Conservation (phyloP, 2,329 filamentous ascomycete species). For the Lojkania enalia region DNA sequence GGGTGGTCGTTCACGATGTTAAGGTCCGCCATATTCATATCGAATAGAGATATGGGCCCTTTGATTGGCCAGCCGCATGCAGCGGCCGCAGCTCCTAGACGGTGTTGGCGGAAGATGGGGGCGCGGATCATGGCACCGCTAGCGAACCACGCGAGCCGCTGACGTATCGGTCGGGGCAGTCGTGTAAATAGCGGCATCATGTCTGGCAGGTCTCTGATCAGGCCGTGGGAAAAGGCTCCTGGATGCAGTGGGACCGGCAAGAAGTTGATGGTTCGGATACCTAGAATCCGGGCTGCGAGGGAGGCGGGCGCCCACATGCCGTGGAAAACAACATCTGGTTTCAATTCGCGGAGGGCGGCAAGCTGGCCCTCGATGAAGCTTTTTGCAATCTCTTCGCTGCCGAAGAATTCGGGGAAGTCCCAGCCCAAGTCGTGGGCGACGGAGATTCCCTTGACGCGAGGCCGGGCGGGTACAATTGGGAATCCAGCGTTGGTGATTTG, state of each 20-base stretch:
- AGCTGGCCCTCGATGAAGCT: slow-evolving; percentile 38
- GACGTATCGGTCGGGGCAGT: slow-evolving; percentile 32
- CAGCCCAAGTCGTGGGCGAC: slow-evolving; percentile 39
- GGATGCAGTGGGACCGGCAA: slow-evolving; percentile 36
- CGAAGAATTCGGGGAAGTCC: slow-evolving; percentile 42
- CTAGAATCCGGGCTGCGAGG: slow-evolving; percentile 33
- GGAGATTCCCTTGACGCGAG: slow-evolving; percentile 34
- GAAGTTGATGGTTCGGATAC: slow-evolving; percentile 39
- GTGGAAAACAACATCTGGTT: slow-evolving; percentile 40
- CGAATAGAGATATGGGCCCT: slow-evolving; percentile 38
- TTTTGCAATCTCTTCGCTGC: slow-evolving; percentile 35
- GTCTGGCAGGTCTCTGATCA: slow-evolving; percentile 38
- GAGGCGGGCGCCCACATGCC: slow-evolving; percentile 41
- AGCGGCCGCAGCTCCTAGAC: slow-evolving; percentile 34
- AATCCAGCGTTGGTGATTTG: slow-evolving; percentile 37
- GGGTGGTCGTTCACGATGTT: slow-evolving; percentile 41
- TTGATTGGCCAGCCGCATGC: slow-evolving; percentile 32
- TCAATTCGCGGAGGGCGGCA: slow-evolving; percentile 30
- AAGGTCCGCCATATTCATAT: slow-evolving; percentile 42
- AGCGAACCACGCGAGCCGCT: slow-evolving; percentile 29
- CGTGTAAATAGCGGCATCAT: slow-evolving; percentile 38
- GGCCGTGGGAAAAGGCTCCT: slow-evolving; percentile 30
- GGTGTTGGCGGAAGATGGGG: slow-evolving; percentile 37
- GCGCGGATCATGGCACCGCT: slow-evolving; percentile 35
- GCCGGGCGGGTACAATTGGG: slow-evolving; percentile 35